Conservation (phyloP, 768 basidiomycete genomes). For the Suillus decipiens region DNA sequence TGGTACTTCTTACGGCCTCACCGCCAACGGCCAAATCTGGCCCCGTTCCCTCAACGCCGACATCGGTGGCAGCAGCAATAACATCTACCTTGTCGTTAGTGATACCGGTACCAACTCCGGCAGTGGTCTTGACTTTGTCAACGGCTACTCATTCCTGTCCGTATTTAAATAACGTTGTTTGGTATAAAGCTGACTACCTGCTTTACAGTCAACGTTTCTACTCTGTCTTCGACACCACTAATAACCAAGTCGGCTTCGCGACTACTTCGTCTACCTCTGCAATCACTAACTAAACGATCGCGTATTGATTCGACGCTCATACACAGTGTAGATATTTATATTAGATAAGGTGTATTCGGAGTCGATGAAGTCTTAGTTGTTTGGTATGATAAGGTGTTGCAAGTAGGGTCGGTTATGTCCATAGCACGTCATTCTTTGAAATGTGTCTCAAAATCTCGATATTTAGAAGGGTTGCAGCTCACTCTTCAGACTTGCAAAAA, state of each 20-base stretch:
- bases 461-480: not conserved
- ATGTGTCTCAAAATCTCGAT: not conserved
- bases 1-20: conserved; percentile 19
- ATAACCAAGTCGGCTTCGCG: conserved; percentile 40
- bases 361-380: not conserved
- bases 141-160: conserved; percentile 26
- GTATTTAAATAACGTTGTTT: not conserved
- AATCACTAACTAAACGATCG: not conserved
- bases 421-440: not conserved
- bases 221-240: conserved; percentile 38
- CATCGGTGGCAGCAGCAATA: conserved; percentile 28
- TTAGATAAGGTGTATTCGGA: not conserved
- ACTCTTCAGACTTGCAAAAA: too few relatives aligned
- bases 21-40: conserved; percentile 35
- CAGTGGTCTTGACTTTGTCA: conserved; percentile 25
- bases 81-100: conserved; percentile 32
- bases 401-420: not conserved
- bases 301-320: too few relatives aligned
- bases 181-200: not conserved
- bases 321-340: not conserved
- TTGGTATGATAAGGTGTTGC: not conserved
- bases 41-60: conserved; percentile 32
- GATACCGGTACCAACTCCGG: conserved; percentile 21
- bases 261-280: conserved; percentile 35
- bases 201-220: conserved; percentile 37